Evolutionary conservation across 306 rosid genomes (phyloP).

Genomic region (Betula pendula): DNA sequence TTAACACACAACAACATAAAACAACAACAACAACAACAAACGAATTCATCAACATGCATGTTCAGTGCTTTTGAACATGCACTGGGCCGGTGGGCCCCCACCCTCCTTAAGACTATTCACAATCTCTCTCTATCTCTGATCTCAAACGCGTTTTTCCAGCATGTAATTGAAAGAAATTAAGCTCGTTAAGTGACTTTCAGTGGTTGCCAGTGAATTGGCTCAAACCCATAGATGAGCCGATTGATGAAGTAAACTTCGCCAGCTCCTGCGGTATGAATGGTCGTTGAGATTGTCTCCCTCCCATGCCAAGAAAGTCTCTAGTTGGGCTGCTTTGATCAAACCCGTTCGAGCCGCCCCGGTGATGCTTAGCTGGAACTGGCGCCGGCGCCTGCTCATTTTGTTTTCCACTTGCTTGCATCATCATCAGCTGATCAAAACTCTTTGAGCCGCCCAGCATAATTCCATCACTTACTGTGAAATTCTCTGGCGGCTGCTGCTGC

Average conservation of each 20-base stretch:
- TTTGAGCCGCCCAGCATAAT: constrained; percentile 15
- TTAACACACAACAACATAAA: constrained; percentile 35
- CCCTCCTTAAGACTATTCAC: neutral
- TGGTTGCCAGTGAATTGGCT: constrained; percentile 66
- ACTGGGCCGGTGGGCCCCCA: constrained; percentile 44
- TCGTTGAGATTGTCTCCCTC: constrained; percentile 36
- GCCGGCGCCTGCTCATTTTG: constrained; percentile 42
- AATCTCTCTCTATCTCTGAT: neutral
- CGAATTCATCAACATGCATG: constrained; percentile 36
- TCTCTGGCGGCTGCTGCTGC: constrained; percentile 5
- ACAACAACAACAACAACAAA: constrained; percentile 32
- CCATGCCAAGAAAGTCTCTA: constrained; percentile 84
- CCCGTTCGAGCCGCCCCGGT: too few species aligned
- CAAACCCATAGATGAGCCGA: constrained; percentile 57
- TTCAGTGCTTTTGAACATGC: constrained; percentile 49
- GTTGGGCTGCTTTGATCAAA: constrained; percentile 61
- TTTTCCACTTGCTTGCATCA: constrained; percentile 34
- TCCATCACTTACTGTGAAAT: constrained; percentile 16
- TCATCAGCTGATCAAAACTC: constrained; percentile 42
- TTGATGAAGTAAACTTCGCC: constrained; percentile 58
- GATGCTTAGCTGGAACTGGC: constrained; percentile 31
- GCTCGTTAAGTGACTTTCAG: constrained; percentile 29
- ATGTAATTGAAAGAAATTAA: neutral
- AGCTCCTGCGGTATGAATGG: constrained; percentile 60
- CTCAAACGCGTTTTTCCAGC: constrained; percentile 2